A percentile compares a stretch with the other conserved stretches of the same genome.
Evolutionary conservation across 1,139 yeast genomes (phyloP).

Genomic region (Magnusiomyces ingens): DNA sequence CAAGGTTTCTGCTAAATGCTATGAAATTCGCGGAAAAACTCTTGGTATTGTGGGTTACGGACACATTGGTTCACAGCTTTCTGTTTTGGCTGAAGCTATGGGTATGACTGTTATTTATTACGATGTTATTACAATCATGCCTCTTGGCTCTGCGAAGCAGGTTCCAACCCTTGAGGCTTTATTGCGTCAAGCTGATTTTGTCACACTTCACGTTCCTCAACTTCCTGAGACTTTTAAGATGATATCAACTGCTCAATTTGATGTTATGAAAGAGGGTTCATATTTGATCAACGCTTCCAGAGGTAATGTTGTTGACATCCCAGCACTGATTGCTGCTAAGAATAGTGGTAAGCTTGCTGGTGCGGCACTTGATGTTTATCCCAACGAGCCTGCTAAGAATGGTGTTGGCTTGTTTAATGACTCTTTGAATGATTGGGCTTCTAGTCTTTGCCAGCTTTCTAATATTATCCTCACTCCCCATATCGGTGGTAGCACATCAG

Average conservation of each 20-base stretch:
- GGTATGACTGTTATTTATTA: constrained; percentile 96
- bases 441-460: constrained; percentile 74
- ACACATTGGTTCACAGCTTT: constrained; percentile 95
- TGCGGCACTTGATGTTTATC: constrained; percentile 95
- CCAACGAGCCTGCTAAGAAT: constrained; percentile 96
- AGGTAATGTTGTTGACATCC: constrained; percentile 96
- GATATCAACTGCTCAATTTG: constrained; percentile 84
- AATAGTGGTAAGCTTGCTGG: constrained; percentile 94
- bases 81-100: constrained; percentile 94
- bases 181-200: constrained; percentile 75
- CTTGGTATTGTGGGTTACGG: constrained; percentile 97
- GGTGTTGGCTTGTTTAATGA: constrained; percentile 75
- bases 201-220: constrained; percentile 92
- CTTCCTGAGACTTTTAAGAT: constrained; percentile 86
- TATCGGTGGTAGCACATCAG: constrained; percentile 98
- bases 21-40: constrained; percentile 99
- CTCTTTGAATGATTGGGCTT: constrained; percentile 72
- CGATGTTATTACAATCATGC: constrained; percentile 89
- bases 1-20: constrained; percentile 88
- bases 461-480: constrained; percentile 94
- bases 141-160: constrained; percentile 95
- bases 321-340: constrained; percentile 87
- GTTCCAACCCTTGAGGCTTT: constrained; percentile 79
- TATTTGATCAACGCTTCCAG: constrained; percentile 93
- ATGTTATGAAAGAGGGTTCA: constrained; percentile 95